Evolutionary conservation across 208 protist species (phyloP), one percentile per base, ranked within the genome.

Genomic region (Phytomonas sp.): DNA sequence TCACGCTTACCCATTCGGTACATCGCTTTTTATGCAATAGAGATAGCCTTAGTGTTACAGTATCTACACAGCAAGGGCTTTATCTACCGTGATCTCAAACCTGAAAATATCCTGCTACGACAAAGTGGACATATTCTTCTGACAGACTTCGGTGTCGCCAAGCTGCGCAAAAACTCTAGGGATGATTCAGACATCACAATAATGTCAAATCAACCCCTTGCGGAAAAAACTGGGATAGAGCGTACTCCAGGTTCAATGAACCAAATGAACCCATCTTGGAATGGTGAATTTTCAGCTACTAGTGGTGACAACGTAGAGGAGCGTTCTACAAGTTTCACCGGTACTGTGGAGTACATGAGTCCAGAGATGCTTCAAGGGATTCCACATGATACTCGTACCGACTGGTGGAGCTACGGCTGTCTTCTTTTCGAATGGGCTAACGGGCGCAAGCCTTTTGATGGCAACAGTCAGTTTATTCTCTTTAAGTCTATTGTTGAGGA

Each of bases 351-450:
- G 71, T 98, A 98, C 80, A 94, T 98, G 82, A 97, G 92, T 31
- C 96, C 96, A 34, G 94, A 97, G 72, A 92, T 97, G 83, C 83
- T 97, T 29, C 78, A 88, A 34, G 90, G 91, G 29, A 40, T 86
- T 26, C 82, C 88, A 29, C 89, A 97, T 75, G 94, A 94, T 78
- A 82, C 78, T 11, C 83, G 90, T 66, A 97, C 96, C 12, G 97
- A 98, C 80, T 98, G 97, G 97, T 98, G 97, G 95, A 93, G 86
- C 73, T 97, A 94, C 74, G 97, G 97, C 59, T 97, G 94, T 61
- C 79, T 98, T 5, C 79, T 98, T 6, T 98, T 97, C 76, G 97
- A 98, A 84, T 98, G 97, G 94, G 73, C 92, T 31, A 91, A 95
- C 52, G 97, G 95, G 23, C 81, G 94, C 29, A 81, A 84, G 36